These are phyloP conservation scores for Alternaria arbusti DNA, from an alignment of 2,329 filamentous ascomycete species.

Conservation along the genomic window DNA sequence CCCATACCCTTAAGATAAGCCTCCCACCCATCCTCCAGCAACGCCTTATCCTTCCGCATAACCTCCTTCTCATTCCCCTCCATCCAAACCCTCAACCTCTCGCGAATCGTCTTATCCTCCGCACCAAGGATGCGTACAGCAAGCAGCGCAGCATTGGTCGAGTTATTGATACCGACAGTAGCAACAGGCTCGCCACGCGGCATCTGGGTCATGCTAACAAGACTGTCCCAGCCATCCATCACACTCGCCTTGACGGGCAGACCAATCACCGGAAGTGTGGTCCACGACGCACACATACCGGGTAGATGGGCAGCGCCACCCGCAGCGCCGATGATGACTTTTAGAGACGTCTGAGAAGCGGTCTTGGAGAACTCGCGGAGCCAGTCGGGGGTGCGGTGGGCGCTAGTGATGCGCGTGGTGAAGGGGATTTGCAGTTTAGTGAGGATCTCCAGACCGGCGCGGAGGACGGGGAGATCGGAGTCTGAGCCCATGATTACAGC, in stretches of 20 bases:
- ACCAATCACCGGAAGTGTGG: conserved; percentile 58
- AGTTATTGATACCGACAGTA: conserved; percentile 55
- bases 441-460: conserved; percentile 70
- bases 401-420: conserved; percentile 77
- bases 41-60: conserved; percentile 63
- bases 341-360: conserved; percentile 47
- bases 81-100: conserved; percentile 67
- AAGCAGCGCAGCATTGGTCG: conserved; percentile 55
- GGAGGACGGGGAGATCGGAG: conserved; percentile 74
- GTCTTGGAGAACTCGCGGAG: conserved; percentile 54
- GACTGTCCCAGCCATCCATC: conserved; percentile 57
- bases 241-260: conserved; percentile 58
- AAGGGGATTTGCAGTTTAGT: conserved; percentile 74
- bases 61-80: conserved; percentile 69
- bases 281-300: conserved; percentile 60
- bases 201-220: conserved; percentile 61
- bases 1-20: conserved; percentile 57
- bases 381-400: conserved; percentile 60
- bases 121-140: conserved; percentile 54
- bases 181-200: conserved; percentile 54
- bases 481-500: conserved; percentile 86
- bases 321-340: conserved; percentile 57
- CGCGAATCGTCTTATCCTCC: conserved; percentile 61
- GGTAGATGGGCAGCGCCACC: conserved; percentile 60
- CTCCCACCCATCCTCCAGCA: conserved; percentile 64